Base-by-base conservation (phyloP, 202 grass and related monocot genomes). In the Schoenoplectus triqueter region DNA sequence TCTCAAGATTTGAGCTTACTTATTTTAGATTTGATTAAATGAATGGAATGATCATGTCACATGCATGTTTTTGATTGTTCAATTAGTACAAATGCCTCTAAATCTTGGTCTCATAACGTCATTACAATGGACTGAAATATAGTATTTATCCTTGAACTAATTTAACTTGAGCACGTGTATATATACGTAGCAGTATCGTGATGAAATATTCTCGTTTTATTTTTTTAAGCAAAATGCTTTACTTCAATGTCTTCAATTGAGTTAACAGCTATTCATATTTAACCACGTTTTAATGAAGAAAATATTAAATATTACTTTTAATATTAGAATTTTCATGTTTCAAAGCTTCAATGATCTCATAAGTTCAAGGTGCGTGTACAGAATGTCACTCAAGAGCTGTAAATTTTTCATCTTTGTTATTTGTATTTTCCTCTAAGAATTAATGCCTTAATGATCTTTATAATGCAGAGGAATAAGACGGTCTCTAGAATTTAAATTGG, bases 31-130 rank as follows among this genome's bases (percentile, higher is more conserved):
- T 83, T 83, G 81, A 83, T 65, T 69, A 55, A 55, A 57, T 71
- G 49, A 66, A 83, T 70, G 81, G 81, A 83, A 83, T 83, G 20
- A 83, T 83, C 81, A 83, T 83, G 81, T 82, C 80, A 68, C 81
- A 83, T 83, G 81, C 66, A 69, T 55, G n/a, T 69, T 54, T 69
- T 22, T 83, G 47, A 56, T 83, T 40, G 48, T 82, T 82, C 17
- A 62, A 62, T 62, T 82, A 83, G 61, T 82, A 75, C 49, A 55
- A 61, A 44, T 61, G 31, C 55, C 64, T 83, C 66, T 83, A 22
- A 54, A 69, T 83, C 48, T 69, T 83, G 49, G 64, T 83, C 81
- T 83, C 81, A 69, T 69, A 18, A 40, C 55, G 9, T 69, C 40
- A 42, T 51, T 67, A 7, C 41, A 79, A 8, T 44, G 6, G 56